phyloP scores from a whole-genome alignment of 768 basidiomycete species.

The Calocybe cyanea region DNA sequence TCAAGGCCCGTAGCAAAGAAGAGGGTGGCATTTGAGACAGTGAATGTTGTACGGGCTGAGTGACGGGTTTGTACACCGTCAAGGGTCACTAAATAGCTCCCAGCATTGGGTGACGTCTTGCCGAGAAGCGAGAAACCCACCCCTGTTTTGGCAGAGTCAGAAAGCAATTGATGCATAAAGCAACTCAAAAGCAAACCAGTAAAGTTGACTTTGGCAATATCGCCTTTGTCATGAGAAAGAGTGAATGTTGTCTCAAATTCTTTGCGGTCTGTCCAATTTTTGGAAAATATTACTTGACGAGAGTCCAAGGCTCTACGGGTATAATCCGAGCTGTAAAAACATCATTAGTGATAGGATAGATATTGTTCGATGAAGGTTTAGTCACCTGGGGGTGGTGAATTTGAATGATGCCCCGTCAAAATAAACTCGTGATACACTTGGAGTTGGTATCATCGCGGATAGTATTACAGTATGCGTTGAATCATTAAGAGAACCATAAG shows the following conservation, averaged over 20 bases:
- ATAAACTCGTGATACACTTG: slow-evolving; percentile 32
- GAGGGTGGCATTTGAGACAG: slow-evolving; percentile 47
- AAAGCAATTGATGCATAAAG: too few species aligned
- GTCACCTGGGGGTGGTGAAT: slow-evolving; percentile 1
- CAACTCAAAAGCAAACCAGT: slow-evolving; percentile 37
- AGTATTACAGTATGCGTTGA: slow-evolving; percentile 53
- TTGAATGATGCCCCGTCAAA: slow-evolving; percentile 27
- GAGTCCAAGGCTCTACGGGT: slow-evolving; percentile 36
- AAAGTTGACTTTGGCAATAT: slow-evolving; percentile 41
- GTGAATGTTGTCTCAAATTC: slow-evolving; percentile 16
- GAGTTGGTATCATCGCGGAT: slow-evolving; percentile 35
- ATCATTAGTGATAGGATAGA: too few species aligned
- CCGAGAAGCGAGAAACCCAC: slow-evolving; percentile 60
- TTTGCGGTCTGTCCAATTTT: slow-evolving; percentile 48
- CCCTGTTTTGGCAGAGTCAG: slow-evolving; percentile 34
- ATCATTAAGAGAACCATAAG: slow-evolving; percentile 43
- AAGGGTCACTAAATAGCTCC: slow-evolving; percentile 52
- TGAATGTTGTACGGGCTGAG: slow-evolving; percentile 52
- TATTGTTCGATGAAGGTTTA: too few species aligned
- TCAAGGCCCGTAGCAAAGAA: slow-evolving; percentile 64
- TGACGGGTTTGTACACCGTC: slow-evolving; percentile 40
- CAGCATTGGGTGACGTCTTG: slow-evolving; percentile 51
- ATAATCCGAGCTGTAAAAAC: not conserved
- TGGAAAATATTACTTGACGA: slow-evolving; percentile 44
- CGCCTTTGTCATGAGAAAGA: slow-evolving; percentile 36